Evolutionary conservation across 1,139 yeast genomes (phyloP).

Genomic region (Meyerozyma carpophila): DNA sequence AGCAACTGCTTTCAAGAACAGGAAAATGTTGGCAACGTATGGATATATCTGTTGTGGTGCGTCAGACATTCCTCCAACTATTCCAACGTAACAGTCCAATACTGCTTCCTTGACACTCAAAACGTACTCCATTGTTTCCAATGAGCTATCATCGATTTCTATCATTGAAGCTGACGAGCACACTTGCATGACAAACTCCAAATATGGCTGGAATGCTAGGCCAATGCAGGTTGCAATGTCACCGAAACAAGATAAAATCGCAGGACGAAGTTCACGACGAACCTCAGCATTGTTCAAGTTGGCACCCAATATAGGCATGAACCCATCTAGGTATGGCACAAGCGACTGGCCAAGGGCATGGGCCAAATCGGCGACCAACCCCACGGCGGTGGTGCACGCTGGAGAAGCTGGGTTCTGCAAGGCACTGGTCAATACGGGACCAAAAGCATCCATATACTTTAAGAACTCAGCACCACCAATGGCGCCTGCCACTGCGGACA

Average conservation of each 20-base stretch:
- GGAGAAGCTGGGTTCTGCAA: slow-evolving; percentile 79
- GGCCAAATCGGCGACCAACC: slow-evolving; percentile 94
- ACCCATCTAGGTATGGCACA: slow-evolving; percentile 67
- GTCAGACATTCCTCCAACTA: slow-evolving; percentile 78
- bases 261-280: slow-evolving; percentile 78
- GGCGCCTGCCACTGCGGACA: slow-evolving; percentile 84
- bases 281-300: slow-evolving; percentile 62
- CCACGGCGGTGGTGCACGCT: slow-evolving; percentile 83
- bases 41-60: slow-evolving; percentile 62
- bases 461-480: slow-evolving; percentile 57
- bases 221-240: slow-evolving; percentile 93
- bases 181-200: slow-evolving; percentile 72
- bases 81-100: slow-evolving; percentile 91
- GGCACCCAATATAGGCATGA: slow-evolving; percentile 78
- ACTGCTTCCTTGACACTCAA: slow-evolving; percentile 76
- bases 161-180: slow-evolving; percentile 51
- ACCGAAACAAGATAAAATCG: slow-evolving; percentile 91
- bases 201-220: slow-evolving; percentile 63
- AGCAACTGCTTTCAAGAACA: slow-evolving; percentile 57
- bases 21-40: slow-evolving; percentile 65
- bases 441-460: slow-evolving; percentile 73
- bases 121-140: slow-evolving; percentile 76
- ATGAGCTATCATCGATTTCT: slow-evolving; percentile 54
- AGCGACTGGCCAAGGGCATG: slow-evolving; percentile 78
- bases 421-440: slow-evolving; percentile 77